Evolutionary conservation across 2,329 filamentous ascomycete species (phyloP).

Genomic region (Cladosporium oxysporum): DNA sequence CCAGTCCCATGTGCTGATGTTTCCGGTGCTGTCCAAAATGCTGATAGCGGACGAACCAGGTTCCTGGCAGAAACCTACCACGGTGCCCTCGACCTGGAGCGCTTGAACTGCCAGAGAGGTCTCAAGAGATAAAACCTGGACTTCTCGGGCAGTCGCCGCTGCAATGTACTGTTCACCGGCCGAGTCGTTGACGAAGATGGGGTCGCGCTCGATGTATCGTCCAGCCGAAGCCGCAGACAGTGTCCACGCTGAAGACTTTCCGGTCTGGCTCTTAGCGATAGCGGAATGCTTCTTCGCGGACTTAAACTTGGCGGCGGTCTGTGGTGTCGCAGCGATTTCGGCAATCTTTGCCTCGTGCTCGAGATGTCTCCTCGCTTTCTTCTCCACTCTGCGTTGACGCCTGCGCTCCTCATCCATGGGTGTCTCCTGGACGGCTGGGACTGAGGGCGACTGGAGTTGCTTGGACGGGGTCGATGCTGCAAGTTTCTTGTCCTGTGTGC

Average conservation of each 20-base stretch:
- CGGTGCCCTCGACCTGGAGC: conserved; percentile 28
- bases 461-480: neutral
- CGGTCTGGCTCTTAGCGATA: conserved; percentile 15
- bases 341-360: conserved; percentile 6
- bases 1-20: conserved; percentile 62
- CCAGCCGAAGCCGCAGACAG: conserved; percentile 56
- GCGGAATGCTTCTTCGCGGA: conserved; percentile 11
- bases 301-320: conserved; percentile 1
- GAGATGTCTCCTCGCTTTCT: conserved; percentile 27
- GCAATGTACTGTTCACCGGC: conserved; percentile 32
- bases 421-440: conserved; percentile 1
- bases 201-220: conserved; percentile 57
- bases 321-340: conserved; percentile 5
- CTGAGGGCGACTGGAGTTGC: conserved; percentile 1
- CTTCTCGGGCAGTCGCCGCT: conserved; percentile 33
- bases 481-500: neutral
- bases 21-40: conserved; percentile 39
- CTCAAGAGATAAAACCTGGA: conserved; percentile 61
- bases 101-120: conserved; percentile 74
- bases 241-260: conserved; percentile 41
- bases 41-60: conserved; percentile 17
- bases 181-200: conserved; percentile 56
- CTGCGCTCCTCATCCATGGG: conserved; percentile 8
- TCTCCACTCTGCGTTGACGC: conserved; percentile 25
- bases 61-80: conserved; percentile 52